These are phyloP conservation scores for Anthoceros angustus DNA, from an alignment of 225 moss, liverwort and hornwort species.

Conservation along the genomic window DNA sequence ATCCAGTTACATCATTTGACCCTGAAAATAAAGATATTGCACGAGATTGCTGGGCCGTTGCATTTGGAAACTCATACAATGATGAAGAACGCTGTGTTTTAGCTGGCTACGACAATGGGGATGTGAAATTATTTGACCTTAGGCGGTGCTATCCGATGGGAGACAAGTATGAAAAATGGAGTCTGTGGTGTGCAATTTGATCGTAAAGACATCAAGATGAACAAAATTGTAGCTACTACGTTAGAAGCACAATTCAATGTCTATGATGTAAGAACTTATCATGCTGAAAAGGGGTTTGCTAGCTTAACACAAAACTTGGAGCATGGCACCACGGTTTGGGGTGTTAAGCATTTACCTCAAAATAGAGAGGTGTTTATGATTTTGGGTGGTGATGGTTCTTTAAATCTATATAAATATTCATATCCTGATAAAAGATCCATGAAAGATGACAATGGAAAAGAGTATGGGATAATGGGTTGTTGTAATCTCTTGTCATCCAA, in stretches of 20 bases:
- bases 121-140: conserved; percentile 82
- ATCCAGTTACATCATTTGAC: conserved; percentile 43
- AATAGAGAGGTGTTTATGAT: conserved; percentile 73
- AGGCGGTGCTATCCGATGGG: conserved; percentile 56
- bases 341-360: conserved; percentile 62
- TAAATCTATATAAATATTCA: conserved; percentile 66
- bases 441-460: conserved; percentile 25
- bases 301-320: conserved; percentile 45
- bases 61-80: conserved; percentile 88
- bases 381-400: conserved; percentile 69
- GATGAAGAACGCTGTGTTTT: conserved; percentile 75
- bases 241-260: conserved; percentile 68
- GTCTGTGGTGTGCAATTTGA: conserved; percentile 94
- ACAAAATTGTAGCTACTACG: conserved; percentile 76
- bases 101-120: conserved; percentile 86
- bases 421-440: conserved; percentile 51
- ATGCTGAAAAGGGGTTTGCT: conserved; percentile 37
- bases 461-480: conserved; percentile 47
- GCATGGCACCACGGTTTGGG: conserved; percentile 76
- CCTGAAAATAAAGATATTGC: conserved; percentile 16
- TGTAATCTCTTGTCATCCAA: conserved; percentile 48
- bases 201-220: conserved; percentile 82
- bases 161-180: conserved; percentile 59
- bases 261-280: conserved; percentile 56
- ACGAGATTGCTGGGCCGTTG: conserved; percentile 81